A percentile compares a stretch with the other conserved stretches of the same genome.
Evolutionary conservation across 352 stramenopile genomes (phyloP).

Genomic region (Phytophthora melonis): DNA sequence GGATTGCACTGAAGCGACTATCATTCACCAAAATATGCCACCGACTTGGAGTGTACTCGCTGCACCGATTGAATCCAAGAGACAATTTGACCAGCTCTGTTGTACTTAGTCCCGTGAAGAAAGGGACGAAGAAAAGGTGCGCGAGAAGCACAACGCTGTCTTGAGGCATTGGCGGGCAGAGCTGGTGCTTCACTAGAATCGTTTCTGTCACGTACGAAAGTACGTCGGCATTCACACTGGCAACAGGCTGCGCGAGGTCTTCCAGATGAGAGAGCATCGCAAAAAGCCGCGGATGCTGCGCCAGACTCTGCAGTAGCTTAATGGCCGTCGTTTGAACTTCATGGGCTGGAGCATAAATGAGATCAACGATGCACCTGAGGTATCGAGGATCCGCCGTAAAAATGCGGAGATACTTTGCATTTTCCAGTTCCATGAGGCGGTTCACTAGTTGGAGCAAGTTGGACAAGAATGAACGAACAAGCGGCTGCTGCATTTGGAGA

Average conservation of each 20-base stretch:
- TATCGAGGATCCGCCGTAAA: conserved; percentile 33
- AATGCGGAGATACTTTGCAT: conserved; percentile 18
- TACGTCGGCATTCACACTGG: background rate
- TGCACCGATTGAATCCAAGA: conserved; percentile 33
- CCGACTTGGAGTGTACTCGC: background rate
- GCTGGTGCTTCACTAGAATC: conserved; percentile 1
- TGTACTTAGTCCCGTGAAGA: conserved; percentile 39
- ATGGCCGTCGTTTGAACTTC: conserved; percentile 37
- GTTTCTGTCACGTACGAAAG: conserved; percentile 22
- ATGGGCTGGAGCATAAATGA: conserved; percentile 33
- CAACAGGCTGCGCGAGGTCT: conserved; percentile 7
- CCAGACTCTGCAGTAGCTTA: conserved; percentile 30
- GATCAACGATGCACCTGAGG: conserved; percentile 33
- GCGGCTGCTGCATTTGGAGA: conserved; percentile 28
- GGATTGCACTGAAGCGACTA: conserved; percentile 19
- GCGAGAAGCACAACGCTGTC: conserved; percentile 27
- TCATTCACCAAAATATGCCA: conserved; percentile 18
- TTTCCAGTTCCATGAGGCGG: conserved; percentile 6
- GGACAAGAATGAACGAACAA: conserved; percentile 23
- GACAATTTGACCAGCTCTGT: conserved; percentile 40
- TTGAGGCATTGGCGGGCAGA: conserved; percentile 25
- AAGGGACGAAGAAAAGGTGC: conserved; percentile 36
- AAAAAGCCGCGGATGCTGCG: conserved; percentile 17
- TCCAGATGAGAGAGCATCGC: conserved; percentile 25
- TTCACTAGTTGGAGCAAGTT: conserved; percentile 29